Evolutionary conservation across 2,329 filamentous ascomycete genomes (phyloP).

Genomic region (Monosporascus sp.): DNA sequence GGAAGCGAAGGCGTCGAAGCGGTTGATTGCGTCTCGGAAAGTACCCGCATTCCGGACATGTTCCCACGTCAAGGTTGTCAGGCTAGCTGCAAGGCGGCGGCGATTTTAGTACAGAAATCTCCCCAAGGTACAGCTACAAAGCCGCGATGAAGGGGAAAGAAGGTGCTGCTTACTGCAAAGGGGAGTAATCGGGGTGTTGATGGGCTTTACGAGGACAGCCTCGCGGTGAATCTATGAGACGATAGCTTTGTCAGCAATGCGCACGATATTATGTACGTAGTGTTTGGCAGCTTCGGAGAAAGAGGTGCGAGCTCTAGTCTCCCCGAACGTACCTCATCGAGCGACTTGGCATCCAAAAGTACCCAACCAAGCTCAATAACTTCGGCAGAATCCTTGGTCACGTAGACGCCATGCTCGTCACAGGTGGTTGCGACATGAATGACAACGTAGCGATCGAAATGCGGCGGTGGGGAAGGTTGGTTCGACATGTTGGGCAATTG

Average conservation of each 20-base stretch:
- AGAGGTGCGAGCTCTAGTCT: background rate
- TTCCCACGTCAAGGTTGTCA: conserved; percentile 98
- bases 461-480: conserved; percentile 52
- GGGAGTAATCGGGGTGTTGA: conserved; percentile 97
- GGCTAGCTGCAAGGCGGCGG: conserved; percentile 60
- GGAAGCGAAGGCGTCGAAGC: conserved; percentile 88
- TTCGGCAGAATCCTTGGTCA: conserved; percentile 98
- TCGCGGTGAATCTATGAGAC: conserved; percentile 76
- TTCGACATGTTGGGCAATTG: conserved; percentile 35
- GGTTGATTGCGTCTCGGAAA: conserved; percentile 93
- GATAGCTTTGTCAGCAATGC: conserved; percentile 5
- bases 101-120: conserved; percentile 3
- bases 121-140: background rate
- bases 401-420: conserved; percentile 98
- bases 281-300: no score
- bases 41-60: conserved; percentile 96
- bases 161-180: conserved; percentile 80
- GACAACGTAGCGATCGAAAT: conserved; percentile 93
- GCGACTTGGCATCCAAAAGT: conserved; percentile 81
- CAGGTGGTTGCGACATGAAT: conserved; percentile 98
- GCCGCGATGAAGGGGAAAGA: conserved; percentile 6
- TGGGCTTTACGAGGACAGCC: conserved; percentile 93
- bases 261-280: background rate
- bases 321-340: conserved; percentile 73
- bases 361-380: conserved; percentile 99